A percentile compares a stretch with the other conserved stretches of the same genome.
These are phyloP conservation scores for Amphichorda felina DNA, from an alignment of 2,329 filamentous ascomycete genomes.

Conservation along the genomic window DNA sequence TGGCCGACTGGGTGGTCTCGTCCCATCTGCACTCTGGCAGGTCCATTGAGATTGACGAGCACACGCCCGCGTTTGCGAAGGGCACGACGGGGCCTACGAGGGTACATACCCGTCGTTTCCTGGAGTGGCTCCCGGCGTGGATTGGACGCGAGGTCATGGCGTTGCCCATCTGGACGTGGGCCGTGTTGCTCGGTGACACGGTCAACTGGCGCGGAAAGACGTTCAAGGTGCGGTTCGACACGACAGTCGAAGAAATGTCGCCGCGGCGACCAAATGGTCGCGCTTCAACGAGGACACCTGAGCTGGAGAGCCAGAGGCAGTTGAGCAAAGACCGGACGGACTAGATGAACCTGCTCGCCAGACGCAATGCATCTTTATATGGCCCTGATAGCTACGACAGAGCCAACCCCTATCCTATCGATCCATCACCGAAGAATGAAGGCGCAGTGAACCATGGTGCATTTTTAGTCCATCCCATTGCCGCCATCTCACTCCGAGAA, in stretches of 20 bases:
- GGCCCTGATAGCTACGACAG: too few species aligned
- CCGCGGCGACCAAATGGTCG: neutral
- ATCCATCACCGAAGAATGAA: too few species aligned
- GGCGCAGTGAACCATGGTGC: too few species aligned
- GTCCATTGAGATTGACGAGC: conserved; percentile 56
- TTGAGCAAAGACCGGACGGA: neutral
- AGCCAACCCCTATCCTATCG: too few species aligned
- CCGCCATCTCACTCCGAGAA: too few species aligned
- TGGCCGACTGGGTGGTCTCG: conserved; percentile 64
- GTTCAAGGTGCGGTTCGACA: conserved; percentile 75
- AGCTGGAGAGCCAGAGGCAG: neutral
- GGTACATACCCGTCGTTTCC: conserved; percentile 35
- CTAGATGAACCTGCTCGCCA: neutral
- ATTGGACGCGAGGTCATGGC: conserved; percentile 71
- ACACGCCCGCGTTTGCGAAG: conserved; percentile 65
- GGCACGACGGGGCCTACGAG: conserved; percentile 15
- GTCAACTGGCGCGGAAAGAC: conserved; percentile 78
- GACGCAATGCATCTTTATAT: neutral
- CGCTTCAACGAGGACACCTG: neutral
- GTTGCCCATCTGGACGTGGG: conserved; percentile 81
- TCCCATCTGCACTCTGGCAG: conserved; percentile 59
- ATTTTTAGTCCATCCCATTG: too few species aligned
- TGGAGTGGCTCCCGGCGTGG: conserved; percentile 73
- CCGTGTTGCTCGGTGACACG: conserved; percentile 76
- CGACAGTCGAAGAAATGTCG: conserved; percentile 51